Evolutionary conservation across 345 rosid species (phyloP).

Genomic region (Melaleuca alternifolia): DNA sequence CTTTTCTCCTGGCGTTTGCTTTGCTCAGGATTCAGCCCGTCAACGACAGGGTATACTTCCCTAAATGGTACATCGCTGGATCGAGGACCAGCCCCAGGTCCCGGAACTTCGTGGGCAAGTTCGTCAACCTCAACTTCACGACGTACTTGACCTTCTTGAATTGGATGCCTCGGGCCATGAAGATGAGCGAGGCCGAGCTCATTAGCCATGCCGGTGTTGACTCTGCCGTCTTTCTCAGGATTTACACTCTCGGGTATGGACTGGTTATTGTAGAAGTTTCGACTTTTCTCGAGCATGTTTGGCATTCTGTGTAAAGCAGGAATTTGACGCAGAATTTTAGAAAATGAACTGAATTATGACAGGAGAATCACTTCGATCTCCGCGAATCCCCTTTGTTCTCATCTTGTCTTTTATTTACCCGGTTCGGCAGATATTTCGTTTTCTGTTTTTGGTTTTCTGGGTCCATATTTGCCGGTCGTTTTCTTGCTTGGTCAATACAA

Average conservation of each 20-base stretch:
- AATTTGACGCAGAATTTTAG: not conserved
- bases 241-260: conserved; percentile 76
- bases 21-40: conserved; percentile 76
- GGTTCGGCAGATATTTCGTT: not conserved
- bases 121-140: conserved; percentile 66
- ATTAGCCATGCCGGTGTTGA: conserved; percentile 94
- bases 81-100: conserved; percentile 58
- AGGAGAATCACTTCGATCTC: not conserved
- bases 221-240: conserved; percentile 87
- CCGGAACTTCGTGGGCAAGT: conserved; percentile 53
- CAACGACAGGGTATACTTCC: conserved; percentile 92
- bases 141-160: conserved; percentile 79
- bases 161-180: conserved; percentile 99
- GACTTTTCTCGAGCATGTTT: not conserved
- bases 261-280: not conserved
- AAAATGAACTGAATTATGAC: not conserved
- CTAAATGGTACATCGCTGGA: conserved; percentile 78
- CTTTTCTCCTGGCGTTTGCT: conserved; percentile 82
- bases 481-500: not conserved
- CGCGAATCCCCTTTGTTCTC: not conserved
- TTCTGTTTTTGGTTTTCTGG: not conserved
- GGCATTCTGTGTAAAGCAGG: not conserved
- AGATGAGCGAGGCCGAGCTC: conserved; percentile 69
- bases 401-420: not conserved
- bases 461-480: not conserved